A percentile compares a stretch with the other conserved stretches of the same genome.
These are phyloP conservation scores for Ramalina peruviana DNA, from an alignment of 495 filamentous ascomycete genomes.

Conservation along the genomic window DNA sequence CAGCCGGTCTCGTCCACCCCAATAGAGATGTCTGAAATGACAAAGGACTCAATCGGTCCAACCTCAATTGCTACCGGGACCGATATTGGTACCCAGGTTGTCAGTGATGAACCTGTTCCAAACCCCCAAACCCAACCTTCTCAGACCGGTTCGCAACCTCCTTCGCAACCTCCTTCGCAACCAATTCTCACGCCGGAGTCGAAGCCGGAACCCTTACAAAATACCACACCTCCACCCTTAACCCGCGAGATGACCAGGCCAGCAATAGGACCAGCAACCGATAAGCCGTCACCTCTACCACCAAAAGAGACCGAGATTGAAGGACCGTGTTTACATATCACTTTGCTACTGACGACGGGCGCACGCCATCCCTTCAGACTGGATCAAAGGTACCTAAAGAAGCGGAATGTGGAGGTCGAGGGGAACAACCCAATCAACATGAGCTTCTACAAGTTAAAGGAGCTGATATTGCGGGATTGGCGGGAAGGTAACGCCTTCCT, in stretches of 20 bases:
- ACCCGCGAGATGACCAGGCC: slow-evolving; percentile 14
- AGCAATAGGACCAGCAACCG: slow-evolving; percentile 17
- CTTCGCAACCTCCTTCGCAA: too few relatives aligned
- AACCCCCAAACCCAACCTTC: too few relatives aligned
- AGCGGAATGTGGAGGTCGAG: slow-evolving; percentile 60
- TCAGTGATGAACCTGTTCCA: neutral
- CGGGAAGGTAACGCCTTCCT: slow-evolving; percentile 39
- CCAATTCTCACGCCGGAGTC: too few relatives aligned
- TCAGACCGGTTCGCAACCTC: too few relatives aligned
- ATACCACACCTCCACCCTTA: slow-evolving; percentile 2
- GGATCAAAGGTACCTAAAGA: slow-evolving; percentile 70
- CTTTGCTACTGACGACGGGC: slow-evolving; percentile 58
- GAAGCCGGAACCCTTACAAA: neutral
- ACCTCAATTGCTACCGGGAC: neutral
- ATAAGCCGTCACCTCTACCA: slow-evolving; percentile 13
- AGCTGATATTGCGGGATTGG: slow-evolving; percentile 85
- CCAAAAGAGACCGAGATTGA: slow-evolving; percentile 30
- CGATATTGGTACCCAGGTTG: neutral
- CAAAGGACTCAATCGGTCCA: neutral
- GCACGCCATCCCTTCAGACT: slow-evolving; percentile 77
- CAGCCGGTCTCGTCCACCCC: neutral
- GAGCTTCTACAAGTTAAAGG: slow-evolving; percentile 82
- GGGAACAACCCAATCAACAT: slow-evolving; percentile 74
- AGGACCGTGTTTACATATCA: slow-evolving; percentile 43
- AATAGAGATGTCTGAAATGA: slow-evolving; percentile 4